These are phyloP conservation scores for Cyclotella distinguenda DNA, from an alignment of 108 stramenopile species.

Conservation along the genomic window DNA sequence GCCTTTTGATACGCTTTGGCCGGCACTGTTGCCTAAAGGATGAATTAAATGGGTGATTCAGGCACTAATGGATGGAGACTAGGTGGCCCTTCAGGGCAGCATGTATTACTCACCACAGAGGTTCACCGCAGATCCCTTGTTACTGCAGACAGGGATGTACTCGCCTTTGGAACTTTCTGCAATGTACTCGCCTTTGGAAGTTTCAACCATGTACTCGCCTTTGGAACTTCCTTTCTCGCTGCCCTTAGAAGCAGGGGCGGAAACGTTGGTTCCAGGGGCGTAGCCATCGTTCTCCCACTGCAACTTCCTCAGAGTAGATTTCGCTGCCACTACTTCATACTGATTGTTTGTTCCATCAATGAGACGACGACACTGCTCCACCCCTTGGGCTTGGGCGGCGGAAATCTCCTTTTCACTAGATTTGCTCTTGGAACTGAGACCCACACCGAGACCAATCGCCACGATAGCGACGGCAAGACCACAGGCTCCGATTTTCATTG, in stretches of 20 bases:
- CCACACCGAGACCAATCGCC: constrained; percentile 34
- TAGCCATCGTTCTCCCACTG: constrained; percentile 10
- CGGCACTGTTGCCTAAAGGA: no score
- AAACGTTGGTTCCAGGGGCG: not conserved
- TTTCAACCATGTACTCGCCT: no score
- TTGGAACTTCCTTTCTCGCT: not conserved
- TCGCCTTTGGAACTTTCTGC: no score
- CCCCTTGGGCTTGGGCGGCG: constrained; percentile 2
- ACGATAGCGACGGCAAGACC: constrained; percentile 25
- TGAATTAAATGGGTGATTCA: no score
- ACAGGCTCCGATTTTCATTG: constrained; percentile 18
- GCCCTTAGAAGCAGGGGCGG: no score
- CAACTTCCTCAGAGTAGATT: constrained; percentile 1
- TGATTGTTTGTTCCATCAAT: constrained; percentile 16
- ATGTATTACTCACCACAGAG: no score
- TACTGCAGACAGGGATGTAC: no score
- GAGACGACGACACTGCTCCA: constrained; percentile 15
- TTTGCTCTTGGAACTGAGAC: constrained; percentile 15
- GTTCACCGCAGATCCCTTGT: no score
- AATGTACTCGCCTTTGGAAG: no score
- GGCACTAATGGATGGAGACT: no score
- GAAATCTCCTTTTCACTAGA: not conserved
- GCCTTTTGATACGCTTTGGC: no score
- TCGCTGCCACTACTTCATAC: not conserved
- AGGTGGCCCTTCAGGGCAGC: no score